Conservation (phyloP, 176 grass and related monocot genomes). For the Oryza nivara region DNA sequence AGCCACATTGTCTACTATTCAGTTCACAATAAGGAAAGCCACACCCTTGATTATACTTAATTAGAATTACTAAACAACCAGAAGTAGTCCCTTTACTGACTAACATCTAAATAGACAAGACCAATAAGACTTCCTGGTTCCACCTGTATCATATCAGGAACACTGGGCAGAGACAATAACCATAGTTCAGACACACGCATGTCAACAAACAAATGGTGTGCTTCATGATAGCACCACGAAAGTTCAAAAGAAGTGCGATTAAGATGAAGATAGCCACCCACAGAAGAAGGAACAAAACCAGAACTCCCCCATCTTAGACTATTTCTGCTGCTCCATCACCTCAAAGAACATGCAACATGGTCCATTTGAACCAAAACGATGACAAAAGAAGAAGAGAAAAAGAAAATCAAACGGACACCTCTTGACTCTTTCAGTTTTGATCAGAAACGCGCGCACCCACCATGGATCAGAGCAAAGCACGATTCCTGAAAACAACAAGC, state of each 20-base stretch:
- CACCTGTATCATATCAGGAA: not conserved
- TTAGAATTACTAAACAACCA: constrained; percentile 5
- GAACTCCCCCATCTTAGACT: not conserved
- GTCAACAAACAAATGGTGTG: constrained; percentile 45
- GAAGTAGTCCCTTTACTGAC: not conserved
- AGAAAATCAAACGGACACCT: not conserved
- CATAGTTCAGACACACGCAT: constrained; percentile 3
- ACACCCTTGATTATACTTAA: not conserved
- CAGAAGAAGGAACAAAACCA: not conserved
- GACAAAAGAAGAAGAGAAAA: not conserved
- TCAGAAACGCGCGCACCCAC: not conserved
- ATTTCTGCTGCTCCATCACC: not conserved
- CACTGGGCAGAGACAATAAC: not conserved
- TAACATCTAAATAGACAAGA: not conserved
- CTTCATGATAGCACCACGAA: not conserved
- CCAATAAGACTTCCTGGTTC: not conserved
- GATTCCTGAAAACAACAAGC: not conserved
- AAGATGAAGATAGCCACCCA: not conserved
- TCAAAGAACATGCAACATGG: not conserved
- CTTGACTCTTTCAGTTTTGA: not conserved
- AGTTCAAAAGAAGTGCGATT: not conserved
- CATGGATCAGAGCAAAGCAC: not conserved
- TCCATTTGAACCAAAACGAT: not conserved
- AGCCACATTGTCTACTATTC: not conserved
- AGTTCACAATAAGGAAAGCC: not conserved